A percentile compares a stretch with the other conserved stretches of the same genome.
Evolutionary conservation across 495 filamentous ascomycete species (phyloP).

Genomic region (Friedmanniomyces simplex): DNA sequence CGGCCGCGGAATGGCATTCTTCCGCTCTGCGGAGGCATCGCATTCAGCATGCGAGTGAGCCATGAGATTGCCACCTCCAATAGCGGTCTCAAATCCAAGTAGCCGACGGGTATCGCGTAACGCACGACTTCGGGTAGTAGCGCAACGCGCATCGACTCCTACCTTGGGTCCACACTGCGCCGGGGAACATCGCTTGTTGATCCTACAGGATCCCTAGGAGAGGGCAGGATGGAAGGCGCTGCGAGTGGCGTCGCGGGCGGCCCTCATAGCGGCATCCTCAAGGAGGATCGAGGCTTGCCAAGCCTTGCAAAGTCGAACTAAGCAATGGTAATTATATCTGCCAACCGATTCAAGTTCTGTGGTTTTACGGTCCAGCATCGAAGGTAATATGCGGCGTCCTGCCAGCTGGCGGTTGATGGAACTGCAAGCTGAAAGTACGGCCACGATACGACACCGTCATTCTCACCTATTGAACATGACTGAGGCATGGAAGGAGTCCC

Average conservation of each 20-base stretch:
- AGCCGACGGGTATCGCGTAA: background rate
- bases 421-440: background rate
- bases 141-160: background rate
- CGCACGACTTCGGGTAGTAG: background rate
- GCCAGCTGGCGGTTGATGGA: background rate
- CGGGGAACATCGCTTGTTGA: background rate
- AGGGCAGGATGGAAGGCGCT: background rate
- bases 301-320: background rate
- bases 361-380: background rate
- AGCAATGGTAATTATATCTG: background rate
- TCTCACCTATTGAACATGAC: background rate
- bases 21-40: no score
- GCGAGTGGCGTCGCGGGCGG: background rate
- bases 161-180: background rate
- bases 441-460: background rate
- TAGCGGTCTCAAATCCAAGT: background rate
- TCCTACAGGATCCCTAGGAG: background rate
- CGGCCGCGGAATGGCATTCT: no score
- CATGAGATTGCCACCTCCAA: background rate
- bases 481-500: background rate
- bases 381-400: background rate
- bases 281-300: background rate
- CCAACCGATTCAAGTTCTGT: background rate
- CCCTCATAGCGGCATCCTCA: background rate
- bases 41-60: no score